A percentile compares a stretch with the other conserved stretches of the same genome.
These are phyloP conservation scores for Ceratobasidium sp. DNA, from an alignment of 1,284 basidiomycete genomes.

Conservation along the genomic window DNA sequence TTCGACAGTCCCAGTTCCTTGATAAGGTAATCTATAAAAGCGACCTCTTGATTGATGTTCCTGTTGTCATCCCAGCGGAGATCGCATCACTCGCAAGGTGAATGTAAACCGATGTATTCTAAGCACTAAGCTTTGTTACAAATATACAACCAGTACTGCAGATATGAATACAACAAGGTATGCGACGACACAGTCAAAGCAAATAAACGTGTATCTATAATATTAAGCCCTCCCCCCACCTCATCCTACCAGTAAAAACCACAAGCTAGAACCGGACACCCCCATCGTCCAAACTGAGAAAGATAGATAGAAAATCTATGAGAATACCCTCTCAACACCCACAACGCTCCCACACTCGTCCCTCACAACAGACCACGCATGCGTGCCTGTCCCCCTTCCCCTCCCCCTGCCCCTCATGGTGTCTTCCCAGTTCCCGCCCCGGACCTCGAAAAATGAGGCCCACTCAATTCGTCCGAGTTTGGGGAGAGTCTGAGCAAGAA, in stretches of 20 bases:
- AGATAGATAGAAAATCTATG: not conserved
- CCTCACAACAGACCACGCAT: constrained; percentile 25
- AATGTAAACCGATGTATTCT: no score
- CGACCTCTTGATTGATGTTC: no score
- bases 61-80: no score
- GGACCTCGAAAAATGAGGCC: constrained; percentile 30
- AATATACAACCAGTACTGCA: constrained; percentile 31
- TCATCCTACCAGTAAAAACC: no score
- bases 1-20: no score
- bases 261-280: no score
- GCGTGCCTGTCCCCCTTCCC: constrained; percentile 19
- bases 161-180: constrained; percentile 26
- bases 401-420: no score
- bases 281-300: not conserved
- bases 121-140: constrained; percentile 7
- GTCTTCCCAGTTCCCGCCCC: not conserved
- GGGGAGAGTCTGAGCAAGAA: constrained; percentile 11
- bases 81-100: no score
- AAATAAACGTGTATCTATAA: constrained; percentile 38
- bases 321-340: constrained; percentile 15
- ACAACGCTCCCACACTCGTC: constrained; percentile 7
- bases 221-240: constrained; percentile 14
- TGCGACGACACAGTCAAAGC: not conserved
- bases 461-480: constrained; percentile 17
- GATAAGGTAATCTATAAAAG: no score